A percentile compares a stretch with the other conserved stretches of the same genome.
These are phyloP conservation scores for Calonectria pteridis DNA, from an alignment of 2,329 filamentous ascomycete genomes.

Conservation along the genomic window DNA sequence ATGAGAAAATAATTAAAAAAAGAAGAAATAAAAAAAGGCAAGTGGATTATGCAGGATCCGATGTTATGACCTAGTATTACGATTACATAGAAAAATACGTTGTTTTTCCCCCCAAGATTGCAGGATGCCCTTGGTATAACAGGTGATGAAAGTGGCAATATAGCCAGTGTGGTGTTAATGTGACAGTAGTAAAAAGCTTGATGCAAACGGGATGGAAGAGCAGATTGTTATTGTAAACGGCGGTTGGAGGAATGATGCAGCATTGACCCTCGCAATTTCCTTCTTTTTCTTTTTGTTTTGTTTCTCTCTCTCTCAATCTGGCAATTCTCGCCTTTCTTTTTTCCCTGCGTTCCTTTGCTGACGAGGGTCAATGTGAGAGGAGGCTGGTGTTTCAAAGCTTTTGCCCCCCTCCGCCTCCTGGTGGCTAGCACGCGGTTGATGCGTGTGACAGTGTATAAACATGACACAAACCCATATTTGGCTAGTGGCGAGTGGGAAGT, in stretches of 20 bases:
- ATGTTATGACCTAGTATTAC: conserved; percentile 14
- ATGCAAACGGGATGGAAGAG: neutral
- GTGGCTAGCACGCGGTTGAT: neutral
- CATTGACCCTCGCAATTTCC: neutral
- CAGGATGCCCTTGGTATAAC: neutral
- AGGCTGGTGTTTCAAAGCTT: neutral
- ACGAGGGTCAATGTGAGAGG: neutral
- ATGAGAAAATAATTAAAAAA: neutral
- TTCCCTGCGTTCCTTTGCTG: neutral
- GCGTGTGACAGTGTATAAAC: neutral
- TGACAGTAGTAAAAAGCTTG: conserved; percentile 6
- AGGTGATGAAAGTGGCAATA: neutral
- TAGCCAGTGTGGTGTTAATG: conserved; percentile 1
- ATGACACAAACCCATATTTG: neutral
- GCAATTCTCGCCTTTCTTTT: neutral
- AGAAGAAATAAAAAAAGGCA: neutral
- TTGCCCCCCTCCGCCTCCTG: neutral
- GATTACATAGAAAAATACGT: conserved; percentile 17
- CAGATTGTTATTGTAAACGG: neutral
- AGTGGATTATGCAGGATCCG: conserved; percentile 1
- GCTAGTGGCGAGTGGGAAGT: neutral
- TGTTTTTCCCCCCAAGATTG: conserved; percentile 2
- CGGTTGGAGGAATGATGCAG: neutral
- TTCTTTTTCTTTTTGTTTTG: too few relatives aligned
- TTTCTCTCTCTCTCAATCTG: neutral